phyloP scores from a whole-genome alignment of 164 flowering plant species.

The Saururus chinensis region DNA sequence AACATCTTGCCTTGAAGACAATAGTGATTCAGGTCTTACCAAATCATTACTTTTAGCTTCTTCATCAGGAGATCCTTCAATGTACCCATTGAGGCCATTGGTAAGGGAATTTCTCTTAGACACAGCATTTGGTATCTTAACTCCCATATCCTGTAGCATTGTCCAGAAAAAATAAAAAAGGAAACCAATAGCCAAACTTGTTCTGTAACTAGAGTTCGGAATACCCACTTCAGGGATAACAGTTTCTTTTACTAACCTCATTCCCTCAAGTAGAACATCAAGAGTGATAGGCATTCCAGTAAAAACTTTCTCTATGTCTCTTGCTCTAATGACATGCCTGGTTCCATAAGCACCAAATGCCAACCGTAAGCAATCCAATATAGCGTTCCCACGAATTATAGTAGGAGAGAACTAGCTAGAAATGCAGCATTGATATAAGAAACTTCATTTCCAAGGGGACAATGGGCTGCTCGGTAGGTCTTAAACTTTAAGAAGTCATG shows the following conservation, averaged over 20 bases:
- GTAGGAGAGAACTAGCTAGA: conserved; percentile 37
- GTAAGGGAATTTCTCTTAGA: conserved; percentile 4
- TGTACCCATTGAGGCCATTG: conserved; percentile 12
- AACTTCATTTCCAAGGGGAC: conserved; percentile 80
- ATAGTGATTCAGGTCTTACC: conserved; percentile 20
- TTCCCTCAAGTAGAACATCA: conserved; percentile 42
- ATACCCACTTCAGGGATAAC: conserved; percentile 56
- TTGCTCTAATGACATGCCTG: conserved; percentile 63
- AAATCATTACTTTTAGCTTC: conserved; percentile 3
- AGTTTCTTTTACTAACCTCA: conserved; percentile 30
- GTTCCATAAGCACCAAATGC: conserved; percentile 85
- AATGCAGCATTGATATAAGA: conserved; percentile 86
- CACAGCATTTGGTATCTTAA: conserved; percentile 5
- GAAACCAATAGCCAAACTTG: conserved; percentile 73
- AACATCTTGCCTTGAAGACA: conserved; percentile 54
- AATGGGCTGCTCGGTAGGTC: conserved; percentile 77
- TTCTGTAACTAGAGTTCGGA: conserved; percentile 44
- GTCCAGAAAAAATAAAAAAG: conserved; percentile 26
- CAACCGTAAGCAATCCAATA: conserved; percentile 37
- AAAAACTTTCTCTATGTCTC: conserved; percentile 53
- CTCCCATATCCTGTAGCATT: conserved; percentile 2
- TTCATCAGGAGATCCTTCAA: neutral
- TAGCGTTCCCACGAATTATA: conserved; percentile 14
- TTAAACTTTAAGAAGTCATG: conserved; percentile 39
- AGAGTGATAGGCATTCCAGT: conserved; percentile 35